Evolutionary conservation across 2,329 filamentous ascomycete species (phyloP).

Genomic region (Penicillium sp.): DNA sequence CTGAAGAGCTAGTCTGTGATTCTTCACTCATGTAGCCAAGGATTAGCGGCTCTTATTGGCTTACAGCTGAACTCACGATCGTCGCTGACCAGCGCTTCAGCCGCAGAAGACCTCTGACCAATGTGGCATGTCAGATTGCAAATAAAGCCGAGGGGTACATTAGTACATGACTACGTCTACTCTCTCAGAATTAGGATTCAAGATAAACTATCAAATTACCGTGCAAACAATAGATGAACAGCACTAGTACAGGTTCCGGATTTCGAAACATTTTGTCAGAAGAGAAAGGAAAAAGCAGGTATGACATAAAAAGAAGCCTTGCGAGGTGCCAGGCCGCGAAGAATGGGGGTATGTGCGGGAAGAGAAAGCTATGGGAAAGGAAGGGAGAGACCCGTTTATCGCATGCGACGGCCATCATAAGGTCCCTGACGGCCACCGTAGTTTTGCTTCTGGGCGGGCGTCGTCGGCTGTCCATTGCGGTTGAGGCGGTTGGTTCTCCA

Average conservation of each 20-base stretch:
- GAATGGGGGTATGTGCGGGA: constrained; percentile 28
- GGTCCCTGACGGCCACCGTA: constrained; percentile 35
- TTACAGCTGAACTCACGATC: constrained; percentile 1
- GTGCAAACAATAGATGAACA: constrained; percentile 6
- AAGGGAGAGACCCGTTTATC: constrained; percentile 15
- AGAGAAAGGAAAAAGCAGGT: constrained; percentile 7
- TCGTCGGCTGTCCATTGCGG: constrained; percentile 29
- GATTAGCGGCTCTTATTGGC: constrained; percentile 5
- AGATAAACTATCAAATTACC: constrained; percentile 4
- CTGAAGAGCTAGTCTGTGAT: background rate
- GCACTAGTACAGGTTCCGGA: constrained; percentile 6
- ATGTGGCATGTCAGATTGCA: background rate
- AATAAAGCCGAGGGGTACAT: background rate
- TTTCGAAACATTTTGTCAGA: constrained; percentile 7
- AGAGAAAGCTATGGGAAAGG: constrained; percentile 23
- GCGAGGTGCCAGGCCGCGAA: constrained; percentile 16
- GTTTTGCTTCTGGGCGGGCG: constrained; percentile 21
- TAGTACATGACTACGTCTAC: background rate
- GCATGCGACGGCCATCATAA: constrained; percentile 25
- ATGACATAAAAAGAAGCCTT: constrained; percentile 15
- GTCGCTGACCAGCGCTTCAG: constrained; percentile 2
- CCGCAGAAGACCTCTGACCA: background rate
- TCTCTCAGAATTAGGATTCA: background rate
- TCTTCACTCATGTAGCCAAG: background rate
- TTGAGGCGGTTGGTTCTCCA: constrained; percentile 69